Evolutionary conservation across 2,329 filamentous ascomycete genomes (phyloP).

Genomic region (Neocucurbitaria cava): DNA sequence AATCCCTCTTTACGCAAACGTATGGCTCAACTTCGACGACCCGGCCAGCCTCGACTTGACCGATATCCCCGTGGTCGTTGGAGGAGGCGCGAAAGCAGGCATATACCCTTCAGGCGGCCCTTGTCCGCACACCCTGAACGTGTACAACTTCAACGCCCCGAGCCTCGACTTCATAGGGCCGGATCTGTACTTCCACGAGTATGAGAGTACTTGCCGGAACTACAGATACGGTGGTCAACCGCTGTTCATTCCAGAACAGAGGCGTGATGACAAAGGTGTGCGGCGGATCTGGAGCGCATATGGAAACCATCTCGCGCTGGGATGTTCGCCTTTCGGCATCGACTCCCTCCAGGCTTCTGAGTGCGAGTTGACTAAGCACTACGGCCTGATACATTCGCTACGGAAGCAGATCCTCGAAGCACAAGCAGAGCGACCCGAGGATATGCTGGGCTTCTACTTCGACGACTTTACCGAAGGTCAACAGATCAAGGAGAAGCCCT

Average conservation of each 20-base stretch:
- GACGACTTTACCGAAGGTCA: conserved; percentile 44
- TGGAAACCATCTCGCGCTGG: conserved; percentile 27
- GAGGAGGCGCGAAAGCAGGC: conserved; percentile 54
- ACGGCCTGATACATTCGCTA: conserved; percentile 48
- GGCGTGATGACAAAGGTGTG: conserved; percentile 53
- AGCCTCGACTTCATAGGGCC: conserved; percentile 57
- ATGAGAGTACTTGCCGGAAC: conserved; percentile 52
- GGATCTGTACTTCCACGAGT: conserved; percentile 59
- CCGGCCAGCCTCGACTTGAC: conserved; percentile 33
- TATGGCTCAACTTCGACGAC: conserved; percentile 53
- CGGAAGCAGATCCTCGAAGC: conserved; percentile 49
- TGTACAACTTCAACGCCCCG: conserved; percentile 54
- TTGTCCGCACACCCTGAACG: conserved; percentile 52
- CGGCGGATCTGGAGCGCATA: conserved; percentile 36
- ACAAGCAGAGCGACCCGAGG: conserved; percentile 41
- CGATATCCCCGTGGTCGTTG: conserved; percentile 49
- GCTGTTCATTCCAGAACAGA: conserved; percentile 62
- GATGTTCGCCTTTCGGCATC: conserved; percentile 43
- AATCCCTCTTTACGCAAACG: conserved; percentile 56
- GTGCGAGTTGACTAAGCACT: conserved; percentile 50
- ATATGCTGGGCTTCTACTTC: conserved; percentile 54
- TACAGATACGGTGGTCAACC: conserved; percentile 55
- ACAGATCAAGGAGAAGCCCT: conserved; percentile 36
- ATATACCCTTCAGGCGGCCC: conserved; percentile 59
- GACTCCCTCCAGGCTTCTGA: conserved; percentile 49